Evolutionary conservation across 345 rosid species (phyloP).

Genomic region (Syzygium oleosum): DNA sequence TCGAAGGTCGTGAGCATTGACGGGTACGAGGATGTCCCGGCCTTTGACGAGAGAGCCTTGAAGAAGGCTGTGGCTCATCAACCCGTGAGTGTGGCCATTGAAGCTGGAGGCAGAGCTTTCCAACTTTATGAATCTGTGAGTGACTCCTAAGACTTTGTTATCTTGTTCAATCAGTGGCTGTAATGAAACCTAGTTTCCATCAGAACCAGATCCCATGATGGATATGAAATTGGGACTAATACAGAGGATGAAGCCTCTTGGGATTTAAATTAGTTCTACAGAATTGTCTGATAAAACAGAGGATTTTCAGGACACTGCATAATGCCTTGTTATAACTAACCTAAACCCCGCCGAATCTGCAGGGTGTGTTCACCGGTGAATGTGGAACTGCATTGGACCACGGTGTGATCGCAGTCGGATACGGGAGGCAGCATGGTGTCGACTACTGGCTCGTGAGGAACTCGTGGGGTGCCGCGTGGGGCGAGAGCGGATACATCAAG

Average conservation of each 20-base stretch:
- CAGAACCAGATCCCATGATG: not conserved
- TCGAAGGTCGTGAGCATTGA: conserved; percentile 74
- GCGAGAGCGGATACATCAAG: conserved; percentile 33
- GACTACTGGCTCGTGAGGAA: conserved; percentile 40
- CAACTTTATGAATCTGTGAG: conserved; percentile 76
- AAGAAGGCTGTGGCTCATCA: conserved; percentile 72
- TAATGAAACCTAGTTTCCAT: not conserved
- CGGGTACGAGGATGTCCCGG: conserved; percentile 67
- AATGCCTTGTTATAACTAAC: not conserved
- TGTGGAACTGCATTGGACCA: conserved; percentile 40
- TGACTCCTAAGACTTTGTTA: not conserved
- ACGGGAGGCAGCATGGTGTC: conserved; percentile 21
- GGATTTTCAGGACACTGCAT: not conserved
- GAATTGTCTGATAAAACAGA: not conserved
- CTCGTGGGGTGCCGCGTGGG: conserved; percentile 43
- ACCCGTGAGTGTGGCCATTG: conserved; percentile 93
- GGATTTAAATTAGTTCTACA: not conserved
- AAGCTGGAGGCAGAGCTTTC: conserved; percentile 75
- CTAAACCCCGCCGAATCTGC: not conserved
- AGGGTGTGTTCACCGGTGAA: conserved; percentile 19
- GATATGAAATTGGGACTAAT: not conserved
- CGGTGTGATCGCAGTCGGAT: conserved; percentile 35
- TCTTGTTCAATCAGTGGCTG: not conserved
- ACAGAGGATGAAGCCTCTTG: not conserved
- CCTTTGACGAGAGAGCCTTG: conserved; percentile 48